Percentiles rank a stretch among this genome's conserved stretches.
Conservation (phyloP, 176 grass and related monocot species). For the Musa acuminata region DNA sequence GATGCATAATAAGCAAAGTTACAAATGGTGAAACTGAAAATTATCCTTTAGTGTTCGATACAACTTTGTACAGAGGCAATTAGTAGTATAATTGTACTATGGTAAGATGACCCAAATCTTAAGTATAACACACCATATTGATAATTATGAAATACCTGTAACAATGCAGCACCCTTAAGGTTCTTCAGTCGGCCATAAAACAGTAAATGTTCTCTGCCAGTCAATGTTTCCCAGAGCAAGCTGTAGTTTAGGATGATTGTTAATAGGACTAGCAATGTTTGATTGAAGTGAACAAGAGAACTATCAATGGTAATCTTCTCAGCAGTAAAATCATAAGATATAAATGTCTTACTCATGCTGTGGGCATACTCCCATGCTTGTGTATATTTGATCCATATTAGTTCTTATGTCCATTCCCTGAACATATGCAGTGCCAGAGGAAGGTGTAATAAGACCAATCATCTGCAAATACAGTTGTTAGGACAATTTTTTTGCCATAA, state of each 20-base stretch:
- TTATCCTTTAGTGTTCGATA: too few species aligned
- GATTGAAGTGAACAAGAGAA: neutral
- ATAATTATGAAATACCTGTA: slow-evolving; percentile 38
- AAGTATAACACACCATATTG: neutral
- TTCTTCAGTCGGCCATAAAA: slow-evolving; percentile 96
- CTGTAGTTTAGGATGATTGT: slow-evolving; percentile 33
- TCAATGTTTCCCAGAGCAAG: slow-evolving; percentile 95
- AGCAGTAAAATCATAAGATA: neutral
- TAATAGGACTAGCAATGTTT: neutral
- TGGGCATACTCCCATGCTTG: slow-evolving; percentile 89
- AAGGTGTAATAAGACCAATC: slow-evolving; percentile 73
- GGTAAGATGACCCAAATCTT: too few species aligned
- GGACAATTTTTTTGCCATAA: neutral
- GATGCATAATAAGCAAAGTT: neutral
- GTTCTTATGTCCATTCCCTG: slow-evolving; percentile 76
- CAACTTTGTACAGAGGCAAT: too few species aligned
- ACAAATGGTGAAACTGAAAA: too few species aligned
- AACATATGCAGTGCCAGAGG: slow-evolving; percentile 71
- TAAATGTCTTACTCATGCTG: slow-evolving; percentile 63
- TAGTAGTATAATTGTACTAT: too few species aligned
- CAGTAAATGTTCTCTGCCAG: slow-evolving; percentile 71
- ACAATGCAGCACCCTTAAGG: slow-evolving; percentile 54
- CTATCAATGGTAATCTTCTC: neutral
- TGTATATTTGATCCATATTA: slow-evolving; percentile 64
- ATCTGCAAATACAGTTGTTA: slow-evolving; percentile 37